These are phyloP conservation scores for Cymodocea nodosa DNA, from an alignment of 116 monocot species.

Conservation along the genomic window DNA sequence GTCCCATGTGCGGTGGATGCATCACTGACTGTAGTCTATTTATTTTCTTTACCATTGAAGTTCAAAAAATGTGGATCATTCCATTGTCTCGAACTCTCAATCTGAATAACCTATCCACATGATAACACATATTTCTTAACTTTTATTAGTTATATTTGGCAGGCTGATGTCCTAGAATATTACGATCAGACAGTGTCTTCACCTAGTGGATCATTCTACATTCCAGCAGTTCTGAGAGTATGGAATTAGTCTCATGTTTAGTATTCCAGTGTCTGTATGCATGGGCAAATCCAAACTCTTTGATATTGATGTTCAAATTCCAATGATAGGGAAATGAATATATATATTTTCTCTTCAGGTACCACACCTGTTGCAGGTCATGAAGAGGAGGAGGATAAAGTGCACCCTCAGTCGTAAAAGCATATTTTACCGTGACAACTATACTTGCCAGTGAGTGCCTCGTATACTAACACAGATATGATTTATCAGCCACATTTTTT, in stretches of 20 bases:
- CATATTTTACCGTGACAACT: slow-evolving; percentile 69
- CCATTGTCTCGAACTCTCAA: too few relatives aligned
- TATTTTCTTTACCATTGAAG: too few relatives aligned
- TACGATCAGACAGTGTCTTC: slow-evolving; percentile 95
- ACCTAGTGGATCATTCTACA: slow-evolving; percentile 71
- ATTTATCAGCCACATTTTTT: too few relatives aligned
- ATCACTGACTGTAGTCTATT: too few relatives aligned
- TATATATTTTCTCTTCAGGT: slow-evolving; percentile 28
- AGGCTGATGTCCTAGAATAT: slow-evolving; percentile 98
- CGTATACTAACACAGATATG: not conserved
- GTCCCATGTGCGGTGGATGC: too few relatives aligned
- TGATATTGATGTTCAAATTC: not conserved
- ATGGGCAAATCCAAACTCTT: not conserved
- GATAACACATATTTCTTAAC: not conserved
- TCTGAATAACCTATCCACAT: not conserved
- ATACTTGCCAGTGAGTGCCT: slow-evolving; percentile 81
- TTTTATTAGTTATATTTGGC: slow-evolving; percentile 3
- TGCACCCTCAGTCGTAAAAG: slow-evolving; percentile 71
- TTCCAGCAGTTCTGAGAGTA: slow-evolving; percentile 92
- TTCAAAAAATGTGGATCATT: too few relatives aligned
- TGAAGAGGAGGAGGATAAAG: slow-evolving; percentile 74
- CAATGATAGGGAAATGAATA: not conserved
- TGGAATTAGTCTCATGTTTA: not conserved
- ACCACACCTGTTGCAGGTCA: slow-evolving; percentile 69
- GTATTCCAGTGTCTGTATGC: not conserved